Percentiles rank a stretch among this genome's conserved stretches.
These are phyloP conservation scores for Penicillium maclennaniae DNA, from an alignment of 495 filamentous ascomycete genomes.

Conservation along the genomic window DNA sequence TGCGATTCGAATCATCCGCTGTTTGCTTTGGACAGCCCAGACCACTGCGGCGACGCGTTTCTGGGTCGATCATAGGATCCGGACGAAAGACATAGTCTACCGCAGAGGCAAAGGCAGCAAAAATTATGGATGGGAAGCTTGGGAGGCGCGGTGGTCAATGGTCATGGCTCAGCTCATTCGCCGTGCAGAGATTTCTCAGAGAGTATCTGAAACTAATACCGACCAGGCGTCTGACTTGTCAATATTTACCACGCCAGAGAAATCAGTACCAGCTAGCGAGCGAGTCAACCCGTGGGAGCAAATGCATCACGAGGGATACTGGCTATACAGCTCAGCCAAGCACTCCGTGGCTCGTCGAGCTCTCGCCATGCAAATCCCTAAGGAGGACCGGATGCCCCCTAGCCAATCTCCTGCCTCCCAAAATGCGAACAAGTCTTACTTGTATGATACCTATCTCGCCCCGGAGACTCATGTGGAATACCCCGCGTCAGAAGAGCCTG, in stretches of 20 bases:
- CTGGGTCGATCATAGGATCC: constrained; percentile 70
- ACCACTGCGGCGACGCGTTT: constrained; percentile 69
- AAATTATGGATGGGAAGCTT: constrained; percentile 84
- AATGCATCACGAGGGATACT: constrained; percentile 86
- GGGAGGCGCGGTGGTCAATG: constrained; percentile 78
- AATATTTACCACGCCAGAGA: constrained; percentile 64
- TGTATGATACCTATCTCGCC: constrained; percentile 84
- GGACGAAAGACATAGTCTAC: constrained; percentile 70
- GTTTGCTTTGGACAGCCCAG: constrained; percentile 70
- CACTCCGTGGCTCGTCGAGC: constrained; percentile 57
- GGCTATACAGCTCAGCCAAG: constrained; percentile 67
- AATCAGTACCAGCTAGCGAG: constrained; percentile 59
- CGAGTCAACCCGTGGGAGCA: constrained; percentile 70
- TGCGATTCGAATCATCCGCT: constrained; percentile 73
- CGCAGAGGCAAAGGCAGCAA: constrained; percentile 75
- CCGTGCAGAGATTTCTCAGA: constrained; percentile 47
- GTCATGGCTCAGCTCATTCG: constrained; percentile 79
- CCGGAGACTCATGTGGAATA: constrained; percentile 71
- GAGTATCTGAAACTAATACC: constrained; percentile 23
- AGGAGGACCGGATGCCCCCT: constrained; percentile 67
- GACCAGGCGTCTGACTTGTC: constrained; percentile 19
- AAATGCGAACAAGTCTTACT: constrained; percentile 62
- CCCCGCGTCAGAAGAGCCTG: constrained; percentile 47
- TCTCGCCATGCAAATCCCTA: constrained; percentile 64
- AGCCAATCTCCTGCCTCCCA: constrained; percentile 63